phyloP scores from a whole-genome alignment of 2,329 filamentous ascomycete species.

The Colletotrichum sp. region DNA sequence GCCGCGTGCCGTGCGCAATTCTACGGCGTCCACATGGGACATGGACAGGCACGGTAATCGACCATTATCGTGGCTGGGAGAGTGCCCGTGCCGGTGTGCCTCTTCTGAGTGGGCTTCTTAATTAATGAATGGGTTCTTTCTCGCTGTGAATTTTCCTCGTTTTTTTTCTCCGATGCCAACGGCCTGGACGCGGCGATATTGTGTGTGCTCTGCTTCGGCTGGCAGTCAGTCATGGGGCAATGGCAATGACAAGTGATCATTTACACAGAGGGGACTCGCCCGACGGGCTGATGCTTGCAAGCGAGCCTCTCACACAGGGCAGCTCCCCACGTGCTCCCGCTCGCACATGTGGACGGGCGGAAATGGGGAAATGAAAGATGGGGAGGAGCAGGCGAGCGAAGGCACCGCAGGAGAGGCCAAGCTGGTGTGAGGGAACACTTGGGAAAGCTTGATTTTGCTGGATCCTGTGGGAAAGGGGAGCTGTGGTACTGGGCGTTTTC shows the following conservation, averaged over 20 bases:
- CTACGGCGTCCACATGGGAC: not conserved
- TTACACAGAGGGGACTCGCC: not conserved
- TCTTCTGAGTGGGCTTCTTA: not conserved
- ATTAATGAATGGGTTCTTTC: not conserved
- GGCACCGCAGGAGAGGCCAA: not conserved
- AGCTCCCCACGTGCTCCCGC: conserved; percentile 13
- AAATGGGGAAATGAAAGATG: conserved; percentile 6
- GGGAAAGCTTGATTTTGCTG: conserved; percentile 18
- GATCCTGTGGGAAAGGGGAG: conserved; percentile 3
- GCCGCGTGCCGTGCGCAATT: not conserved
- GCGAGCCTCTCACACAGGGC: conserved; percentile 12
- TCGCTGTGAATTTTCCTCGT: not conserved
- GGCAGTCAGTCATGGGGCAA: not conserved
- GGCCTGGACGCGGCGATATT: conserved; percentile 8
- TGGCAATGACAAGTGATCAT: not conserved
- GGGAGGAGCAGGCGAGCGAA: not conserved
- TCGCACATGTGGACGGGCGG: conserved; percentile 3
- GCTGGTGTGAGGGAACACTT: not conserved
- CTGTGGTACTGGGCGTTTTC: not conserved
- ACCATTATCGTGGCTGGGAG: not conserved
- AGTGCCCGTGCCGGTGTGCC: not conserved
- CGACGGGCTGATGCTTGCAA: not conserved
- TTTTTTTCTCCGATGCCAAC: not conserved
- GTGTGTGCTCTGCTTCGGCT: not conserved
- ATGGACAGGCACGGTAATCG: not conserved